Percentiles rank a stretch among this genome's conserved stretches.
phyloP scores from a whole-genome alignment of 352 stramenopile species.

The Pythium utonaiense region DNA sequence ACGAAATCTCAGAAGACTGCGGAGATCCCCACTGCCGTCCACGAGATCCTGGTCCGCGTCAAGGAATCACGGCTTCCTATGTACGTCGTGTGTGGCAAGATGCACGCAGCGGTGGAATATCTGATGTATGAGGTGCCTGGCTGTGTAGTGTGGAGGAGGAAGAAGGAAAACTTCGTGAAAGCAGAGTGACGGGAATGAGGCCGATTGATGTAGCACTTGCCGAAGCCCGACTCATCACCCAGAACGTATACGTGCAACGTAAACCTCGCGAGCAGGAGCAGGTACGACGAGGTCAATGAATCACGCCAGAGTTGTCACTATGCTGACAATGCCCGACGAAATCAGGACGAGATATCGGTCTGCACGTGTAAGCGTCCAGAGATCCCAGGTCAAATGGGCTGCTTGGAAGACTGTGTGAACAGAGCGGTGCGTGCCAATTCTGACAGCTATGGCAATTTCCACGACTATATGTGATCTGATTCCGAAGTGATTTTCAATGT shows the following conservation, averaged over 20 bases:
- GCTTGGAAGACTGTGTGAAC: constrained; percentile 75
- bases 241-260: constrained; percentile 76
- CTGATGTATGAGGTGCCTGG: background rate
- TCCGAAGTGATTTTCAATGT: background rate
- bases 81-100: background rate
- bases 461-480: background rate
- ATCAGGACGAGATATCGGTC: constrained; percentile 64
- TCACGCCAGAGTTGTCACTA: no score
- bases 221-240: constrained; percentile 62
- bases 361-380: constrained; percentile 48
- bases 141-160: constrained; percentile 26
- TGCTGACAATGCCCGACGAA: background rate
- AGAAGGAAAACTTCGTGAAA: constrained; percentile 44
- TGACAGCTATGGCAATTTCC: no score
- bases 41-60: constrained; percentile 19
- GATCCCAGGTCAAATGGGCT: constrained; percentile 38
- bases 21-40: constrained; percentile 14
- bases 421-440: constrained; percentile 36
- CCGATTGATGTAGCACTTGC: constrained; percentile 65
- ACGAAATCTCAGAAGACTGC: background rate
- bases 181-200: constrained; percentile 59
- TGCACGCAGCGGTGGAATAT: background rate
- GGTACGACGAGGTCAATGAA: constrained; percentile 16
- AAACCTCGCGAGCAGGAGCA: constrained; percentile 45
- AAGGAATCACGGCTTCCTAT: constrained; percentile 15